Evolutionary conservation across 2,329 filamentous ascomycete genomes (phyloP), one percentile per base, ranked within the genome.

Genomic region (Dactylella cylindrospora): DNA sequence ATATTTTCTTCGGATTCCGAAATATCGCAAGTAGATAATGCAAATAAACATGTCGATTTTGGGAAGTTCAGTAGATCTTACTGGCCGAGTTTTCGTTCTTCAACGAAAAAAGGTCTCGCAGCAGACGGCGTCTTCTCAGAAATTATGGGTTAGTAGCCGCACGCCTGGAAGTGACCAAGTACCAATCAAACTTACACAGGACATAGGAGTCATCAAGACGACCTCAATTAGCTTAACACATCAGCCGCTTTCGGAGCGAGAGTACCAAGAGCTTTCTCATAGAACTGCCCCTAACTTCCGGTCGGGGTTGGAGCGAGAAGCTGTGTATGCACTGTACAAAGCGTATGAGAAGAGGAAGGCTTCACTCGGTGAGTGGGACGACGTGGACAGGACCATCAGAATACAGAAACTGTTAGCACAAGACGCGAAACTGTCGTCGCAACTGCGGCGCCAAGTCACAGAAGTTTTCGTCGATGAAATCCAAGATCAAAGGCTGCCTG

Each of bases 381-480:
- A 49, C 8, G 10, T 57, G n/a, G 51, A 57, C 22, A 40, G 44
- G 40, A 43, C 35, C 2, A 13, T 15, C 7, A 43, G 41, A 13
- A 13, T 57, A 25, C 51, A 20, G 13, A 47, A 12, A 5, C 12
- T 47, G 15, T n/a, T 41, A 4, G 35, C 29, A 28, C 15, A 15
- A 13, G 35, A 41, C 9, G 17, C 25, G 12, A 51, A 41, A 12
- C 3, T 51, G 3, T 40, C 38, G 2, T 25, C 25, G 3, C 25
- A 10, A 8, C n/a, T 57, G 10, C 41, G 36, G 39, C 20, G 20
- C 1, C 33, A 28, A 17, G 47, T 57, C 22, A 47, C 51, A 19
- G 51, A 57, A 25, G 44, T 57, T 22, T 57, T 47, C n/a, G 41
- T 57, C 9, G 51, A 57, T 10, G 51, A 57, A 25, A 33, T 57